Base-by-base conservation (phyloP, 2,329 filamentous ascomycete genomes). In the Fusarium ramigenum region DNA sequence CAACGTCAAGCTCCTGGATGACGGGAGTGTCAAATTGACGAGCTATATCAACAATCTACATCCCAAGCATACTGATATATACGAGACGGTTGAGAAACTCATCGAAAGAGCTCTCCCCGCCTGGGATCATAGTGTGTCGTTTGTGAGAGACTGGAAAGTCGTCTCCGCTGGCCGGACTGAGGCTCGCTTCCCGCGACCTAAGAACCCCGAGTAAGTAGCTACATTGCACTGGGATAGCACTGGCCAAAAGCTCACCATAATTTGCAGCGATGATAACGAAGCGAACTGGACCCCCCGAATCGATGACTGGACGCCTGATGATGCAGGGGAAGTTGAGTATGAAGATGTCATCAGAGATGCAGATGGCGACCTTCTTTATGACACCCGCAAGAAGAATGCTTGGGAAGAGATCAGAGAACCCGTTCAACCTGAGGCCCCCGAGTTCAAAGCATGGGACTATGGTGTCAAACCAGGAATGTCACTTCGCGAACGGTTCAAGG, bases 31-130 rank as follows among this genome's bases (percentile, higher is more conserved):
- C 18, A 77, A 77, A 9, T 82, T 87, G 30, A 79, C 81, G 2
- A 85, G 83, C 67, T 87, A 87, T 63, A 81, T 87, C 69, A 87
- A 87, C 68, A 85, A 85, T 58, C 75, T 87, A 0, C 83, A 87
- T 60, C 85, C 85, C 3, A 75, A 77, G 14, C 63, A 79, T 11
- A 7, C 8, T 1, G 67, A 75, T 0, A 72, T 84, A 0, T 85
- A 85, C 52, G 7, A n/a, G 1, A 73, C 81, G 1, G 12, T 69
- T 0, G 66, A 69, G 21, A 32, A 25, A 9, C 28, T 58, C 19
- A 67, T 69, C 0, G 44, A 63, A 18, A 67, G 50, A 18, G 46
- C 52, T 12, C 43, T 67, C 9, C 39, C 57, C 0, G 44, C 57
- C 6, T 60, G 44, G 84, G 81, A 86, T 63, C 85, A 89, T 75